Evolutionary conservation across 768 basidiomycete genomes (phyloP), one percentile per base, ranked within the genome.

Genomic region (Coprinopsis sp.): DNA sequence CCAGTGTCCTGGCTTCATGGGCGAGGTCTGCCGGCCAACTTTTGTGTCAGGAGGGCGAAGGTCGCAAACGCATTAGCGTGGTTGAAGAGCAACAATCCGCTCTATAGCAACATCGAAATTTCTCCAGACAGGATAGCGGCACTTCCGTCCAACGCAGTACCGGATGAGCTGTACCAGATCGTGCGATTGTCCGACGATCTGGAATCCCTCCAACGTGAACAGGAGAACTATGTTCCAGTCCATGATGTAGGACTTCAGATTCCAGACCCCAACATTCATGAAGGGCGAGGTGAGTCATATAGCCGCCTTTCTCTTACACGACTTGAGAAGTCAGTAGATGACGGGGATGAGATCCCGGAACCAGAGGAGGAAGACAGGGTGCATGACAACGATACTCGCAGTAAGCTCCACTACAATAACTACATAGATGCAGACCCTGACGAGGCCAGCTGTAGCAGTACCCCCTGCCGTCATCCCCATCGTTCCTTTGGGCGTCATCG

Each of bases 61-160:
- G 40, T 42, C 11, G 23, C 40, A 41, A 71, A 18, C 47, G 43
- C 13, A 37, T 46, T 74, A 0, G n/a, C 50, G 0, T 70, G 68
- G 66, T 40, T 69, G 37, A 65, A 65, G 42, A n/a, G 0, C 0
- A 49, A 69, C 51, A 68, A 69, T 38, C 38, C 46, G 0, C 13
- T 59, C 4, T 69, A 67, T 38, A 7, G 21, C 12, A 51, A 54
- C 16, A 60, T 63, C 33, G 38, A 40, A 0, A 61, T 61, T 16
- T 59, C 50, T 33, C 40, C 45, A 3, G 54, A 46, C 27, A 39
- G 46, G 0, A 25, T 72, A 10, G 3, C 18, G 0, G 21, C 36
- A 4, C 45, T 71, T 1, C 70, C 70, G 0, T 59, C 59, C 14
- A 55, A 69, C 36, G 60, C 47, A 1, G 50, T 72, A 2, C 71